Evolutionary conservation across 2,329 filamentous ascomycete genomes (phyloP).

Genomic region (Didymella pinodella): DNA sequence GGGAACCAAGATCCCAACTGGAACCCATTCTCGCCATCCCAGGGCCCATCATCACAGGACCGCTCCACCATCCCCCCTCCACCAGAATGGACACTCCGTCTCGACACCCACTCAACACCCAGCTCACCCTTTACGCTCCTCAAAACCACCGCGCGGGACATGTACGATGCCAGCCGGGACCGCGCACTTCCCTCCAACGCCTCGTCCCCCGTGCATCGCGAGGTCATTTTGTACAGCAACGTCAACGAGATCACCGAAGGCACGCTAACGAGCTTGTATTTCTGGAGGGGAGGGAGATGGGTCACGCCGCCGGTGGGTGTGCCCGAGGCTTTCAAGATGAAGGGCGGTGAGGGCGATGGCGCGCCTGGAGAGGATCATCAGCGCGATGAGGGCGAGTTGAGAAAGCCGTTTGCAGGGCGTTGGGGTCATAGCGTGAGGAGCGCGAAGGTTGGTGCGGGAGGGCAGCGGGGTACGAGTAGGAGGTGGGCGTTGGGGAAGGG

Average conservation of each 20-base stretch:
- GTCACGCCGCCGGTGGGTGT: constrained; percentile 71
- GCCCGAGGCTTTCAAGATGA: constrained; percentile 33
- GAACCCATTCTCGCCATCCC: constrained; percentile 2
- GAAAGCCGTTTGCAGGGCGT: constrained; percentile 47
- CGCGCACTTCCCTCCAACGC: constrained; percentile 63
- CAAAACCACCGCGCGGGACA: constrained; percentile 80
- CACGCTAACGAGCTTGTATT: constrained; percentile 81
- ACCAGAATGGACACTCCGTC: constrained; percentile 57
- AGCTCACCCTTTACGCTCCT: constrained; percentile 76
- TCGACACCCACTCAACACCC: constrained; percentile 62
- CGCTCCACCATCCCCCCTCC: constrained; percentile 17
- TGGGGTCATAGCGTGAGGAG: constrained; percentile 51
- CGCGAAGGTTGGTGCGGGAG: constrained; percentile 70
- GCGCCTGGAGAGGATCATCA: not conserved
- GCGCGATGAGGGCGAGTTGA: constrained; percentile 46
- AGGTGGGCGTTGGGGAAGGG: constrained; percentile 79
- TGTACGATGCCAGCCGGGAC: constrained; percentile 73
- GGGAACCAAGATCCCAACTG: constrained; percentile 8
- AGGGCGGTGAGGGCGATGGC: too few relatives aligned
- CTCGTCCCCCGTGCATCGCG: constrained; percentile 54
- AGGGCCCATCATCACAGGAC: not conserved
- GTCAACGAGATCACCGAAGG: constrained; percentile 81
- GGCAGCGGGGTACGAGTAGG: constrained; percentile 82
- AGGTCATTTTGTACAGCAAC: constrained; percentile 77
- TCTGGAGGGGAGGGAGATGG: constrained; percentile 77